Evolutionary conservation across 192 early-diverging fungal genomes (phyloP), one percentile per base, ranked within the genome.

Genomic region (Obelidium mucronatum): DNA sequence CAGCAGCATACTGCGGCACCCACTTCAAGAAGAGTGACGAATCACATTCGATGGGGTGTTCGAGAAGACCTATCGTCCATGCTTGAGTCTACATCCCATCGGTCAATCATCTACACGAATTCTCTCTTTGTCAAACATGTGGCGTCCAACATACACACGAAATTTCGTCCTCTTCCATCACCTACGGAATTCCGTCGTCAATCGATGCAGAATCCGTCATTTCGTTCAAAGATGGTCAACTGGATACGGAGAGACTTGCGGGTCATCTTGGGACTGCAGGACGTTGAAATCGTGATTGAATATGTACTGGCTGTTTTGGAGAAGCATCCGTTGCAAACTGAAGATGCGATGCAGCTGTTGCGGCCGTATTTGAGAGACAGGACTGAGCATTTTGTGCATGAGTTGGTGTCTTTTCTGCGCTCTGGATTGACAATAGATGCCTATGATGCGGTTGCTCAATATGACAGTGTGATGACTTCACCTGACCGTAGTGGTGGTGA

Each of bases 371-470:
- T 86, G 26, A 54, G 67, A 24, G 53, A 31, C 15, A n/a, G 74
- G 13, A 71, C 82, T 13, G 82, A 84, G 54, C 83, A 74, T 40
- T 86, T 86, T 67, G 64, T 86, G 1, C 82, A 86, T 52, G 85
- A 86, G 74, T 73, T 85, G 2, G 67, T 78, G 6, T 44, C 54
- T 28, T 85, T 85, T 73, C 70, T 82, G 36, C 34, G 72, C 40
- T 79, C 77, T 28, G 71, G 78, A 4, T 65, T 82, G 22, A 79
- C 66, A 42, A 77, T 82, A 42, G 76, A 78, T 15, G 78, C 63
- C 13, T 85, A 82, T 37, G 83, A 85, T 59, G 19, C 8, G 1
- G 34, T 59, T 0, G 82, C 81, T 5, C 76, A 79, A 63, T 79
- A 81, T 48, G 55, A 24, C 8, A 58, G 22, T 51, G 48, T 51